These are phyloP conservation scores for Citrus maxima DNA, from an alignment of 345 rosid genomes.

Conservation along the genomic window DNA sequence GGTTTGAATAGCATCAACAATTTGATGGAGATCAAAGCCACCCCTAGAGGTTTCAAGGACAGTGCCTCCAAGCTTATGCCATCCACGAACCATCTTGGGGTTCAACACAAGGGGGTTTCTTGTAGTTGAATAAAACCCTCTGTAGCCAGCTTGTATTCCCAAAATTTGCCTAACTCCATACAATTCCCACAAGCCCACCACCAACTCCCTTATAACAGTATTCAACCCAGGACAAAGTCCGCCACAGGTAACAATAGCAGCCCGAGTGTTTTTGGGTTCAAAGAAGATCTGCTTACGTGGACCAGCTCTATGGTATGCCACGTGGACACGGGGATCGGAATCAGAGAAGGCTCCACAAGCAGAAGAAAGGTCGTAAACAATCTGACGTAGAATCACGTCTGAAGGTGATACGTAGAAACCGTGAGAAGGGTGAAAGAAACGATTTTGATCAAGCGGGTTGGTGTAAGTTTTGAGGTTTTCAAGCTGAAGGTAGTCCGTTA, in stretches of 20 bases:
- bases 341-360: conserved; percentile 24
- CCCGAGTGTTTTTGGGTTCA: conserved; percentile 40
- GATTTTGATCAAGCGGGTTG: conserved; percentile 61
- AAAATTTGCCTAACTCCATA: conserved; percentile 71
- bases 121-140: conserved; percentile 75
- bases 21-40: conserved; percentile 65
- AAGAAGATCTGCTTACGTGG: conserved; percentile 57
- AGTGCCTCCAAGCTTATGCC: conserved; percentile 89
- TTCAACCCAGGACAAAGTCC: conserved; percentile 93
- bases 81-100: conserved; percentile 61
- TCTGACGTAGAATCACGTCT: conserved; percentile 65
- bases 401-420: conserved; percentile 64
- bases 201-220: conserved; percentile 85
- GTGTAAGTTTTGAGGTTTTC: conserved; percentile 26
- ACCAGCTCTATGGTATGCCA: conserved; percentile 71
- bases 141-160: conserved; percentile 77
- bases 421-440: conserved; percentile 50
- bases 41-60: conserved; percentile 80
- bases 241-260: conserved; percentile 80
- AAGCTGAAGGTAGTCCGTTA: conserved; percentile 28
- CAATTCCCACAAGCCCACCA: conserved; percentile 79
- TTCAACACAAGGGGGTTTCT: conserved; percentile 41
- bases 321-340: conserved; percentile 13
- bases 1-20: conserved; percentile 62
- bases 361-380: conserved; percentile 39